Percentiles rank a stretch among this genome's conserved stretches.
Conservation (phyloP, 371 early-diverging fungal species). For the Amoeboaphelidium occidentale region DNA sequence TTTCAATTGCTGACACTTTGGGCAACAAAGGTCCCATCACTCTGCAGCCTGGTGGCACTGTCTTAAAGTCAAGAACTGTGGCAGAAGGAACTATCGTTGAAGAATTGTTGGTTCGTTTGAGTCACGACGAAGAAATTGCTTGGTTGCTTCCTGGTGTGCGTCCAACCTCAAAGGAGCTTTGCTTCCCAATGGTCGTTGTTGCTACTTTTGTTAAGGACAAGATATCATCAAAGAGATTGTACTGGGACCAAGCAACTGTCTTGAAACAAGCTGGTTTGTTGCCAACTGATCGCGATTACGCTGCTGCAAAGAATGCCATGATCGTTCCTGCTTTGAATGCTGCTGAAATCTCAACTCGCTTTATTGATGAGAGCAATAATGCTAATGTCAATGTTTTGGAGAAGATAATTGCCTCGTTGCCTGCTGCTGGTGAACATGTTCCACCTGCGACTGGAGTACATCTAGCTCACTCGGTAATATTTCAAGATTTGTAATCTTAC, state of each 20-base stretch:
- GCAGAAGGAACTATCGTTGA: constrained; percentile 6
- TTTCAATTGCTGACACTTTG: neutral
- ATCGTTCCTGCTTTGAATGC: neutral
- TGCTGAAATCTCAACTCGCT: no score
- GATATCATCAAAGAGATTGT: constrained; percentile 9
- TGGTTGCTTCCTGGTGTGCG: constrained; percentile 22
- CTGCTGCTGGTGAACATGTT: no score
- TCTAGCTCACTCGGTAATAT: no score
- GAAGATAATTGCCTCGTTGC: no score
- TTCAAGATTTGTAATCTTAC: no score
- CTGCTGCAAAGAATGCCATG: neutral
- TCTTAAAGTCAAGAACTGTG: neutral
- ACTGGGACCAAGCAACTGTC: constrained; percentile 24
- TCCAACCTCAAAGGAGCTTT: constrained; percentile 6
- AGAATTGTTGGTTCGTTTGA: constrained; percentile 14
- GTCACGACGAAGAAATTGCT: constrained; percentile 13
- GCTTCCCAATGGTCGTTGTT: constrained; percentile 10
- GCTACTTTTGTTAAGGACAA: constrained; percentile 6
- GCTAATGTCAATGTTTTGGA: no score
- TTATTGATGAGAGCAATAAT: no score
- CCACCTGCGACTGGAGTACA: no score
- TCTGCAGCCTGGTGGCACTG: neutral
- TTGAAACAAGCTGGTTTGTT: constrained; percentile 17
- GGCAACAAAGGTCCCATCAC: neutral
- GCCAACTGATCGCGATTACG: constrained; percentile 4